phyloP scores from a whole-genome alignment of 1,284 basidiomycete species.

The Exobasidium rhododendri region DNA sequence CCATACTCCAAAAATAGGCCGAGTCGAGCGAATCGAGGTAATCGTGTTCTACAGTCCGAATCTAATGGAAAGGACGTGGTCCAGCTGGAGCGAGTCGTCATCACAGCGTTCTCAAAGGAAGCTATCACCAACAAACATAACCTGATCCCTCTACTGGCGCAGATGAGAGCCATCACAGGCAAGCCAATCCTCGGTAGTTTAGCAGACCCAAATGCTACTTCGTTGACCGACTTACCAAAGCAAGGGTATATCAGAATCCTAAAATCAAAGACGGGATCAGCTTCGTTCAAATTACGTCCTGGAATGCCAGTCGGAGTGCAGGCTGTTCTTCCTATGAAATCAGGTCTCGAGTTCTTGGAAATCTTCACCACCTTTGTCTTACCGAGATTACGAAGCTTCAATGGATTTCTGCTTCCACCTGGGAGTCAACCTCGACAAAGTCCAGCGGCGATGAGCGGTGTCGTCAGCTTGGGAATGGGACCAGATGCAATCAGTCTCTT shows the following conservation, averaged over 20 bases:
- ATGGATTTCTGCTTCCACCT: conserved; percentile 72
- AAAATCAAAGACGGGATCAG: conserved; percentile 72
- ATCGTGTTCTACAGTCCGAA: conserved; percentile 37
- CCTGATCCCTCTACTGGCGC: conserved; percentile 80
- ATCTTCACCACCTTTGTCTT: conserved; percentile 89
- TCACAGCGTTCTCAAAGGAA: conserved; percentile 45
- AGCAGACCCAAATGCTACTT: conserved; percentile 25
- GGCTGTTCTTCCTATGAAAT: conserved; percentile 80
- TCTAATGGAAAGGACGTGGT: conserved; percentile 55
- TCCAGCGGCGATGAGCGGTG: conserved; percentile 74
- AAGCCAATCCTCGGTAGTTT: conserved; percentile 61
- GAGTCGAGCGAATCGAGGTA: conserved; percentile 70
- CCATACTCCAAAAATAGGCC: conserved; percentile 73
- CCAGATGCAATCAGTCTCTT: conserved; percentile 83
- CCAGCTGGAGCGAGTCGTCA: conserved; percentile 73
- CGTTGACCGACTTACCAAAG: background rate
- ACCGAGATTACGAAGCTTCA: conserved; percentile 85
- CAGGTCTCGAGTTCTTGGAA: conserved; percentile 90
- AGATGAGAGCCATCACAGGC: conserved; percentile 81
- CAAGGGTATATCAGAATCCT: conserved; percentile 68
- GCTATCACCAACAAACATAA: conserved; percentile 71
- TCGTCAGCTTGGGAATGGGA: conserved; percentile 82
- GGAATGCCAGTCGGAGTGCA: conserved; percentile 82
- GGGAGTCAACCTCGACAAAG: conserved; percentile 38
- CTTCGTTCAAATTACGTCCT: conserved; percentile 77